Base-by-base conservation (phyloP, 371 early-diverging fungal genomes). In the Circinella minor region DNA sequence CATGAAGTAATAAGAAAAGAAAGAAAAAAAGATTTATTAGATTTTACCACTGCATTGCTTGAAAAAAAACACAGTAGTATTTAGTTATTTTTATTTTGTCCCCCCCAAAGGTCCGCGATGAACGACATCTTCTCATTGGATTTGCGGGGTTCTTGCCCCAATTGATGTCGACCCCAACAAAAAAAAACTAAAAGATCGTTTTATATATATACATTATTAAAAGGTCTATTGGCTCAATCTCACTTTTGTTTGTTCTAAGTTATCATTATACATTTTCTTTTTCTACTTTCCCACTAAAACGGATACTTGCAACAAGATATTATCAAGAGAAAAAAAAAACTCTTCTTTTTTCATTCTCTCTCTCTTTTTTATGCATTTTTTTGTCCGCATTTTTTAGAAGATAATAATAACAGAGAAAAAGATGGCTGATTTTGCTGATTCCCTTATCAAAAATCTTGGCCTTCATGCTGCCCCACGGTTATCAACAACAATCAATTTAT, bases 371-470 rank as follows among this genome's bases (percentile, higher is more conserved):
- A 14, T 18, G 43, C 43, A 46, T 43, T 64, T 63, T 63, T 64
- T 48, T 57, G 38, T 48, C 43, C 39, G 17, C n/a, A 55, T 57
- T 49, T 73, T 38, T 54, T 64, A 49, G 36, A 61, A n/a, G 14
- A 17, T 43, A 27, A 39, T 36, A 59, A 36, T 34, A 1, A 27
- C 27, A 27, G 27, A 27, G 27, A 27, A 27, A 27, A 27, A 27
- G 34, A 74, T 74, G 74, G 64, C 68, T 14, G 71, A 74, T 65
- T 74, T 67, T 68, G 67, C 74, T 14, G 74, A 74, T 57, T 67
- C 70, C n/a, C 66, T 74, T 37, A 67, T 74, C 11, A 74, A 74
- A 39, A 74, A 68, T 61, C 46, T 74, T n/a, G 65, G 62, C 49
- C 46, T 74, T 11, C 74, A 74, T 37, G 64, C 71, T 15, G 48